Conservation (phyloP, 2,329 filamentous ascomycete species). For the Corinectria fuckeliana region DNA sequence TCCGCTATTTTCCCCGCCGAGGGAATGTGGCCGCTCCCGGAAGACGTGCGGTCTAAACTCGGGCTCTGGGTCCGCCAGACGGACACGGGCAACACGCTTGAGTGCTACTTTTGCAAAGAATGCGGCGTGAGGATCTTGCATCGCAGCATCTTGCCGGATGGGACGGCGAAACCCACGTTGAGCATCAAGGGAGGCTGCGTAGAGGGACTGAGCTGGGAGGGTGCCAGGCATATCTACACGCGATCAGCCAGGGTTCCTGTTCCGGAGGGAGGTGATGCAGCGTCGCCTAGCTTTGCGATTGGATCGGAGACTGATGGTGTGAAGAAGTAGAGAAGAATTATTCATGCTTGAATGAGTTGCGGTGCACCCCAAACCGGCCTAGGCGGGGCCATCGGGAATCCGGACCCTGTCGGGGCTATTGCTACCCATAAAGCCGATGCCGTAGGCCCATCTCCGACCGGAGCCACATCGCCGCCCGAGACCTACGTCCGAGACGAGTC, state of each 20-base stretch:
- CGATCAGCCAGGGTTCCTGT: conserved; percentile 53
- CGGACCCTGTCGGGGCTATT: conserved; percentile 18
- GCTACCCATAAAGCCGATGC: conserved; percentile 26
- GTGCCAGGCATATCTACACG: conserved; percentile 54
- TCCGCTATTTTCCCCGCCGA: conserved; percentile 51
- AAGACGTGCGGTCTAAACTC: conserved; percentile 42
- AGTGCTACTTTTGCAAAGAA: conserved; percentile 51
- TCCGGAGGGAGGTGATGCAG: conserved; percentile 43
- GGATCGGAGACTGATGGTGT: background rate
- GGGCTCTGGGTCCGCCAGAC: conserved; percentile 47
- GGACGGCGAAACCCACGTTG: conserved; percentile 45
- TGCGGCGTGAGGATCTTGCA: conserved; percentile 58
- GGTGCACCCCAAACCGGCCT: background rate
- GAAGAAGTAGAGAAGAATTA: background rate
- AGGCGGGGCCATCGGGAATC: conserved; percentile 18
- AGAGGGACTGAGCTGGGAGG: conserved; percentile 48
- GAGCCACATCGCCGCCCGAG: conserved; percentile 14
- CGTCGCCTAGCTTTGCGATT: conserved; percentile 18
- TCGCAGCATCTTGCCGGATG: conserved; percentile 47
- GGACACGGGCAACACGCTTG: conserved; percentile 49
- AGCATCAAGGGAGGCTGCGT: conserved; percentile 56
- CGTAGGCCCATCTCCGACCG: conserved; percentile 23
- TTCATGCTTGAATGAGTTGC: background rate
- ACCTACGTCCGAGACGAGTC: background rate
- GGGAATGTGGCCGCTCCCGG: conserved; percentile 49